Base-by-base conservation (phyloP, 257 asterid species). In the Coffea canephora region DNA sequence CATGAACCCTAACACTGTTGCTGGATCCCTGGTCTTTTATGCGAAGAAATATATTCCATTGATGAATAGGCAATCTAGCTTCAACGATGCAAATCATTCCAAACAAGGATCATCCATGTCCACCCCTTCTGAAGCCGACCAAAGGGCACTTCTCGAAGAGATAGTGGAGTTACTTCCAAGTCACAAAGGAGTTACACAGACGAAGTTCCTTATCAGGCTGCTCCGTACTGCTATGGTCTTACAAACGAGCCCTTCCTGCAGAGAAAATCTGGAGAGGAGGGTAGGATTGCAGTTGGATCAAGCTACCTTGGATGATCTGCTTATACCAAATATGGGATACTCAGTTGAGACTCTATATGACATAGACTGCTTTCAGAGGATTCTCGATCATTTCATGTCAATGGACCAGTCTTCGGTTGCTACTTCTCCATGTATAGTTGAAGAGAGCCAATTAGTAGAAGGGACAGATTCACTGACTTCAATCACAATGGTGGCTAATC, bases 301-400 rank as follows among this genome's bases (percentile, higher is more conserved):
- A 79, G 94, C 97, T 16, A 52, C 89, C 1, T 15, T 96, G 55
- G 97, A 92, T 25, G 98, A 94, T 79, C 76, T 96, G 13, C 80
- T 96, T 61, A 87, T 96, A 31, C 98, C 98, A 3, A 94, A 91
- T 69, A 64, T 89, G 80, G 97, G 92, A 0, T 87, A 86, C 21
- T 85, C 90, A 0, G 93, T 81, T 2, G 99, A 96, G 55, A 90
- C 96, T 0, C 45, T 91, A 36, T 95, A 93, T 54, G 99, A 95
- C 50, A 83, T 93, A 0, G 97, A 95, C 57, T 93, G 98, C 72
- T 91, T 93, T 52, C 99, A 95, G 80, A 90, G 99, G 88, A 93
- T 93, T 85, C 88, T 95, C 12, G 98, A 95, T 18, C 96, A 93
- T 83, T 95, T 95, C 77, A 64, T 93, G 83, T 79, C 90, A 27